Conservation (phyloP, 495 filamentous ascomycete species). For the Penicillium mononematosum region DNA sequence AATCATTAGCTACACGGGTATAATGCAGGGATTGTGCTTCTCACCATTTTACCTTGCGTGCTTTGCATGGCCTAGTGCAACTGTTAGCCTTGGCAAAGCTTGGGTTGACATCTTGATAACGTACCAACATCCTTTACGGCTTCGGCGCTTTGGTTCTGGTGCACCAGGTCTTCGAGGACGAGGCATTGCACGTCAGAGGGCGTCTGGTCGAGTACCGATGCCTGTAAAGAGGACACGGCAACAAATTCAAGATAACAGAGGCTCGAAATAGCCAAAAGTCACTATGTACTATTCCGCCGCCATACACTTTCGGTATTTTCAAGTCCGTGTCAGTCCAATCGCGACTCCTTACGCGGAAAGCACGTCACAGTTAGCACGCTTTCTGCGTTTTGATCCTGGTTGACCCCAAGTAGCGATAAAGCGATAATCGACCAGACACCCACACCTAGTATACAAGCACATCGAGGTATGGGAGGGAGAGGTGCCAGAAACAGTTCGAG, state of each 20-base stretch:
- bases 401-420: conserved; percentile 44
- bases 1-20: not conserved
- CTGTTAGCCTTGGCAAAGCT: conserved; percentile 9
- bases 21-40: not conserved
- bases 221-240: not conserved
- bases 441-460: conserved; percentile 42
- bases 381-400: conserved; percentile 34
- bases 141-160: conserved; percentile 67
- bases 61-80: conserved; percentile 70
- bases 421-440: conserved; percentile 46
- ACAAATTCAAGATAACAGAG: conserved; percentile 7
- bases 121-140: conserved; percentile 84
- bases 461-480: conserved; percentile 44
- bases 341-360: conserved; percentile 19
- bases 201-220: conserved; percentile 3
- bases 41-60: conserved; percentile 81
- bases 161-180: conserved; percentile 64
- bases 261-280: conserved; percentile 5
- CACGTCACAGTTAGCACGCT: conserved; percentile 20
- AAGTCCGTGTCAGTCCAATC: not conserved
- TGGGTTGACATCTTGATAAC: conserved; percentile 25
- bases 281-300: not conserved
- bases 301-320: conserved; percentile 4
- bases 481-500: conserved; percentile 21
- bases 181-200: conserved; percentile 52